Evolutionary conservation across 208 protist genomes (phyloP), one percentile per base, ranked within the genome.

Genomic region (Angomonas desouzai): DNA sequence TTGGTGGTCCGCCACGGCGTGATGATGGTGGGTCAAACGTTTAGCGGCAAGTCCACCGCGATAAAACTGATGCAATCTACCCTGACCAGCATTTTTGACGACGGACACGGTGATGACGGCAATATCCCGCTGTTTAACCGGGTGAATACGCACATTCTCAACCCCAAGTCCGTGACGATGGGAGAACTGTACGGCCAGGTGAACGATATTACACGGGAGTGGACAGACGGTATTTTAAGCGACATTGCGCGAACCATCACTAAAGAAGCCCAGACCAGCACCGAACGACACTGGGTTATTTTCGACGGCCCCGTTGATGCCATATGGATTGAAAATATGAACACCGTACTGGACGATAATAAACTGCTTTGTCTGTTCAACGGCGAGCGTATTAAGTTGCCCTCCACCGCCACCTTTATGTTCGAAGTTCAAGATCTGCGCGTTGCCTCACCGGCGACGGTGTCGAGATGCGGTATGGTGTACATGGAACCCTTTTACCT

Each of bases 271-370:
- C 79, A 88, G 45, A 81, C 75, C 16, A 78, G 64, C 34, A 66
- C 72, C 1, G 89, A 96, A 64, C 82, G 91, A 4, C 94, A 98
- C 32, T 99, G 97, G 96, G 82, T 98, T 49, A 81, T 98, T 40
- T 99, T 99, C 71, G 98, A 99, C 83, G 98, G 98, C n/a, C 98
- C 98, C 23, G 98, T 99, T 25, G 98, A 99, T 72, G 93, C 98
- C 3, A 64, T 99, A 16, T 99, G 98, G 98, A 99, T 99, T 87
- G 98, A 99, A 74, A 98, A 98, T 70, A 97, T 99, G 96, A 99
- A 99, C 83, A 99, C 97, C 2, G 97, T 99, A 1, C 80, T 99
- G 7, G 98, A 99, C 79, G 98, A 99, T 74, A 98, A 98, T 84
- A 98, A 98, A 81, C 89, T 98, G 66, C 89, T 99, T 1, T 99